Percentiles rank a stretch among this genome's conserved stretches.
phyloP scores from a whole-genome alignment of 495 filamentous ascomycete genomes.

The Thermothielavioides terrestris region DNA sequence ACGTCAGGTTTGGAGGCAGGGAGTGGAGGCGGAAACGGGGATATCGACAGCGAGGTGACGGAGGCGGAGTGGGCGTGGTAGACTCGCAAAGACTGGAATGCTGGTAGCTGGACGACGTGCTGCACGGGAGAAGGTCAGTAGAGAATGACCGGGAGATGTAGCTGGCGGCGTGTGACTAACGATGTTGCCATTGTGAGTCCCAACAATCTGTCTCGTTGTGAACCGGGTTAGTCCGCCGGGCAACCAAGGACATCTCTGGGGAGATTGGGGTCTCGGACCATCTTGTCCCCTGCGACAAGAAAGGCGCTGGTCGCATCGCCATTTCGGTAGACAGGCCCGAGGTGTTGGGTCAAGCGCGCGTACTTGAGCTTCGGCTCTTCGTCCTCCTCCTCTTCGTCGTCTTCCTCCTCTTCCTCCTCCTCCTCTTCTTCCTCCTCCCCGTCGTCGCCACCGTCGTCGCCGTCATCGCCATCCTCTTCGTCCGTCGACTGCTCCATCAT shows the following conservation, averaged over 20 bases:
- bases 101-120: constrained; percentile 79
- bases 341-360: constrained; percentile 67
- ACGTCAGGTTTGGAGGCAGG: constrained; percentile 48
- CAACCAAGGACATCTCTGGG: not conserved
- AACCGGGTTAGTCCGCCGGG: not conserved
- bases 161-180: constrained; percentile 56
- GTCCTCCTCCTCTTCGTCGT: constrained; percentile 80
- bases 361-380: constrained; percentile 97
- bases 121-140: constrained; percentile 29
- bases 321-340: constrained; percentile 79
- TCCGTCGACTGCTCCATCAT: not conserved
- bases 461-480: constrained; percentile 6
- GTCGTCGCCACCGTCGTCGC: constrained; percentile 15
- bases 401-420: constrained; percentile 49
- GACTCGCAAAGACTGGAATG: constrained; percentile 65
- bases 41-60: constrained; percentile 81
- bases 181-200: constrained; percentile 95
- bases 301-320: constrained; percentile 90
- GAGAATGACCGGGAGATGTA: not conserved
- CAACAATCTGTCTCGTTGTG: constrained; percentile 75
- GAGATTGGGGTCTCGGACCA: constrained; percentile 48
- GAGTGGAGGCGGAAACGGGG: constrained; percentile 74
- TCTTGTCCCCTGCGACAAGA: constrained; percentile 87
- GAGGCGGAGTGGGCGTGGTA: constrained; percentile 91
- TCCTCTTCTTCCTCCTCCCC: constrained; percentile 34